Evolutionary conservation across 495 filamentous ascomycete species (phyloP).

Genomic region (Talaromyces liani): DNA sequence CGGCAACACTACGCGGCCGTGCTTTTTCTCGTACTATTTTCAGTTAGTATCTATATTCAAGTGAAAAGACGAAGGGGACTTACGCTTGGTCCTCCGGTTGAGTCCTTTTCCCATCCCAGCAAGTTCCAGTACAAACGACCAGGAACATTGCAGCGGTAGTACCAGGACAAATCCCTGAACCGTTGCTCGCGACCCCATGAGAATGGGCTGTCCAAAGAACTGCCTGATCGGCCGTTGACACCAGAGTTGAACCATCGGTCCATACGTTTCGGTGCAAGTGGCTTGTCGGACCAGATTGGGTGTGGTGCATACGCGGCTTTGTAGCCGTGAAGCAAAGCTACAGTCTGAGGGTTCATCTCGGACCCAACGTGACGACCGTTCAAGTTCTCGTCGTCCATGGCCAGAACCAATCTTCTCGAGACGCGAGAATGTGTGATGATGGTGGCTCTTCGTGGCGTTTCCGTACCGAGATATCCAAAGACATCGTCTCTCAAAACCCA

Average conservation of each 20-base stretch:
- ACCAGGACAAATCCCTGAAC: constrained; percentile 13
- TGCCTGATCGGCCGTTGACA: constrained; percentile 11
- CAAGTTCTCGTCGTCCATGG: constrained; percentile 58
- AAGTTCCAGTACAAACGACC: constrained; percentile 13
- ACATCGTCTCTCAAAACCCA: constrained; percentile 53
- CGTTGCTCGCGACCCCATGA: constrained; percentile 15
- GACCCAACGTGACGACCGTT: constrained; percentile 56
- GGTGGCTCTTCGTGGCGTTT: constrained; percentile 56
- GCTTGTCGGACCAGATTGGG: constrained; percentile 60
- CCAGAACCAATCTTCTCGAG: constrained; percentile 53
- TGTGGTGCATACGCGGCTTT: constrained; percentile 45
- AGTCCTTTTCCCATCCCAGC: constrained; percentile 33
- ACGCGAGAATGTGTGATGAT: constrained; percentile 61
- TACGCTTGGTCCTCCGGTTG: constrained; percentile 36
- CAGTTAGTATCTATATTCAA: neutral
- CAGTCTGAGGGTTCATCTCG: constrained; percentile 63
- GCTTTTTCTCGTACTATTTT: constrained; percentile 38
- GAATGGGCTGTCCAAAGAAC: constrained; percentile 14
- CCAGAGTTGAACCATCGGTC: constrained; percentile 57
- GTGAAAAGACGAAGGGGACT: neutral
- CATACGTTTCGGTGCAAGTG: constrained; percentile 48
- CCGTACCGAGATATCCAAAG: constrained; percentile 22
- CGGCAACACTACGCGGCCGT: constrained; percentile 48
- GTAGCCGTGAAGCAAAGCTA: constrained; percentile 60
- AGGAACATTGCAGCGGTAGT: constrained; percentile 22